Base-by-base conservation (phyloP, 179 eudicot species). In the Spinacia oleracea region DNA sequence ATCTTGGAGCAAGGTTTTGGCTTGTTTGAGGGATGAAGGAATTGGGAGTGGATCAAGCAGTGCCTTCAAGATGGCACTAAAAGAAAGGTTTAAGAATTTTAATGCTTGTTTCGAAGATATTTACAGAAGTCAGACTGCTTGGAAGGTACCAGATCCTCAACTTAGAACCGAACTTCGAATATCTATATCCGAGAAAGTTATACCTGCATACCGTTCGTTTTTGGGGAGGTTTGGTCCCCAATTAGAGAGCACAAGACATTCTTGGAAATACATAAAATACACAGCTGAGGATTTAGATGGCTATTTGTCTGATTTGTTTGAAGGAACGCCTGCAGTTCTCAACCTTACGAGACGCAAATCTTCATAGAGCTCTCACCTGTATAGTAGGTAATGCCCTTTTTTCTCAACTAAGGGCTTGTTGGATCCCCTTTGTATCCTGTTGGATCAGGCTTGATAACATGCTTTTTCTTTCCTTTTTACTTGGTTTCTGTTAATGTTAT, bases 81-180 rank as follows among this genome's bases (percentile, higher is more conserved):
- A 96, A 84, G 99, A 94, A 67, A 90, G 95, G 82, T 94, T 96
- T 70, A 92, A 96, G 86, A 92, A 80, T 79, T 96, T 96, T 69
- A 96, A 96, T 87, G 87, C 91, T 31, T 73, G 88, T 85, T 96
- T 94, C 62, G 99, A 96, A 87, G 99, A 96, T 16, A 89, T 96
- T 56, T 94, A 96, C 80, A 88, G 97, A 83, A 75, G 82, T 62
- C 99, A 96, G 79, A 91, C 98, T 50, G 87, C 89, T 42, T 96
- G 99, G 99, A 92, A 89, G 79, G 98, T 96, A 69, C 94, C 99
- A 4, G 98, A 96, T 86, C 84, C 91, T 55, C 98, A 96, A 82
- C 98, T 96, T 63, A 90, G 99, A 67, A 89, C 89, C 8, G 99
- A 96, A 81, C 99, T 96, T 75, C 79, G 92, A 78, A 96, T 96